A percentile compares a stretch with the other conserved stretches of the same genome.
Conservation (phyloP, 192 early-diverging fungal species). For the Funneliformis mosseae region DNA sequence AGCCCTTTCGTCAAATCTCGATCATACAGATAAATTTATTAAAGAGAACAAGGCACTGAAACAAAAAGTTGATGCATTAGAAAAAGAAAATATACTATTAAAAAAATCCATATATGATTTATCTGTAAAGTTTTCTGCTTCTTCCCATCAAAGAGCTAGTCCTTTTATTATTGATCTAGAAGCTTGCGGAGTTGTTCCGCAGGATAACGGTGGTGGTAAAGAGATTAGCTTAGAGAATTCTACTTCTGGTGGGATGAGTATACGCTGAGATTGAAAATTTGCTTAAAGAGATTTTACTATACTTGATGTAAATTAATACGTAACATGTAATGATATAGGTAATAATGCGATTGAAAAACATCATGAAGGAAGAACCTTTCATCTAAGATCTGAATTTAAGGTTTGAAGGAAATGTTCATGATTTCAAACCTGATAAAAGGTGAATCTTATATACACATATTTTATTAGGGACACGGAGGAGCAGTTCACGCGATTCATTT, state of each 20-base stretch:
- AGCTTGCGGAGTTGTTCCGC: constrained; percentile 30
- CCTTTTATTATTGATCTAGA: constrained; percentile 49
- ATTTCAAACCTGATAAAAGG: not conserved
- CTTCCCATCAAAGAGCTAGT: constrained; percentile 38
- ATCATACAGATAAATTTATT: constrained; percentile 54
- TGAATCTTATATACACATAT: not conserved
- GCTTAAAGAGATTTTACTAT: too few relatives aligned
- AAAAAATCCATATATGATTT: constrained; percentile 86
- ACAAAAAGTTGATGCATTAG: constrained; percentile 67
- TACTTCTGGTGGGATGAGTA: not conserved
- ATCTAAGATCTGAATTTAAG: constrained; percentile 69
- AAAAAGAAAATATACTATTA: constrained; percentile 77
- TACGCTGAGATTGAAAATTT: too few relatives aligned
- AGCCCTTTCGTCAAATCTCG: constrained; percentile 3
- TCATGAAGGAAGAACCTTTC: constrained; percentile 58
- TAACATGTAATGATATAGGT: not conserved
- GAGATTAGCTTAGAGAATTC: constrained; percentile 24
- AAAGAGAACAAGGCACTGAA: constrained; percentile 75
- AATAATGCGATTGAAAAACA: constrained; percentile 31
- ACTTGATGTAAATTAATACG: not conserved
- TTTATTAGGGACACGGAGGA: constrained; percentile 75
- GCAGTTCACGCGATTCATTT: constrained; percentile 92
- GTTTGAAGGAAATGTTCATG: constrained; percentile 35
- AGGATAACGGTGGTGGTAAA: constrained; percentile 26
- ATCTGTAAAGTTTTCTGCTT: constrained; percentile 67